Evolutionary conservation across 2,329 filamentous ascomycete species (phyloP).

Genomic region (Trichoderma guizhouense): DNA sequence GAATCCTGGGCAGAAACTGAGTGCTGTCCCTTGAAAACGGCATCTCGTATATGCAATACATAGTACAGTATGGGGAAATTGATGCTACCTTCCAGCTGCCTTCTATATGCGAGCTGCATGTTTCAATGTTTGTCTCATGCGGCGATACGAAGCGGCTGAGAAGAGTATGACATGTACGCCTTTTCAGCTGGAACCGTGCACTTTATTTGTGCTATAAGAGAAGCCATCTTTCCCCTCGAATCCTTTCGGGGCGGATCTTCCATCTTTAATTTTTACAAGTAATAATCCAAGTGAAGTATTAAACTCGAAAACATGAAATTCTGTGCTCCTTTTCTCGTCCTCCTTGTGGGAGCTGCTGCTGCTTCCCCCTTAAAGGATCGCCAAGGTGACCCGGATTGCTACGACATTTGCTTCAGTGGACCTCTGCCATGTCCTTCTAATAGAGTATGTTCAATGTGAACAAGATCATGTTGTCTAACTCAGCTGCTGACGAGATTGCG

Average conservation of each 20-base stretch:
- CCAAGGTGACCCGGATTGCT: background rate
- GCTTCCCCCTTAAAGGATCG: background rate
- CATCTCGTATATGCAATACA: background rate
- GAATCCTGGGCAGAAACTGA: background rate
- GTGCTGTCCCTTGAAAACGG: background rate
- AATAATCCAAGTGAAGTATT: no score
- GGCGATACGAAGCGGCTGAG: slow-evolving; percentile 11
- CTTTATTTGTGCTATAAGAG: background rate
- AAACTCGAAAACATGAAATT: background rate
- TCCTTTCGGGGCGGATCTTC: background rate
- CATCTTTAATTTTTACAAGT: background rate
- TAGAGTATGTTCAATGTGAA: background rate
- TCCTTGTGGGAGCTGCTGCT: background rate
- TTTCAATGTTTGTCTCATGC: background rate
- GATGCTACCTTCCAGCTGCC: background rate
- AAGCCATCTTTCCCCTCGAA: background rate
- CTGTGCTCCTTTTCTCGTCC: background rate
- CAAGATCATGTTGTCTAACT: background rate
- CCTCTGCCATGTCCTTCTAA: slow-evolving; percentile 8
- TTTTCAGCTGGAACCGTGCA: background rate
- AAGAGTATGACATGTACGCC: background rate
- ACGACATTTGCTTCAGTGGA: background rate
- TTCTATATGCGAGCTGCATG: background rate
- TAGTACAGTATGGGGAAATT: background rate
- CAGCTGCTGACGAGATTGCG: background rate